These are phyloP conservation scores for Hypsizygus marmoreus DNA, from an alignment of 768 basidiomycete genomes.

Conservation along the genomic window DNA sequence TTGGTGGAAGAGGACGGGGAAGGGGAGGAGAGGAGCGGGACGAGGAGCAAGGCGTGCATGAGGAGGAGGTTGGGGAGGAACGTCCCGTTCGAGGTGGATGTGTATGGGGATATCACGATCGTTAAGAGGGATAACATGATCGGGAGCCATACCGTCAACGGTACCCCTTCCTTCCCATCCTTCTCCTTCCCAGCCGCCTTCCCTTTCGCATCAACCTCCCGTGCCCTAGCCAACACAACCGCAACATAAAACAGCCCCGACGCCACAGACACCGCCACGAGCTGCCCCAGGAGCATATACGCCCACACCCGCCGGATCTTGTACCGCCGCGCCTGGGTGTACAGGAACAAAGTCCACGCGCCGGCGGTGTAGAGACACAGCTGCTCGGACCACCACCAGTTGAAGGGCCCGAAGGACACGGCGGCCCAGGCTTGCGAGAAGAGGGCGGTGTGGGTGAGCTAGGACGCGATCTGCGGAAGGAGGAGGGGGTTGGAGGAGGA, in stretches of 20 bases:
- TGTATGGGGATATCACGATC: conserved; percentile 45
- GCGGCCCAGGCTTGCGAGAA: conserved; percentile 61
- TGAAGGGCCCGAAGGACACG: conserved; percentile 44
- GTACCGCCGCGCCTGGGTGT: conserved; percentile 33
- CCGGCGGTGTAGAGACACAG: conserved; percentile 62
- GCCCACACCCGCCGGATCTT: conserved; percentile 57
- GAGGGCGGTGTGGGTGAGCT: conserved; percentile 55
- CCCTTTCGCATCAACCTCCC: too few species aligned
- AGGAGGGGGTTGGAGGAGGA: conserved; percentile 7
- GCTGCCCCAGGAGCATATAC: conserved; percentile 72
- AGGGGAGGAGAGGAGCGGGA: conserved; percentile 46
- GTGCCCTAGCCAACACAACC: too few species aligned
- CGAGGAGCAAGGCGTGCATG: conserved; percentile 58
- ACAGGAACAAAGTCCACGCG: conserved; percentile 54
- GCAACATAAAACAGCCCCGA: conserved; percentile 64
- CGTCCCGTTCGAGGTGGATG: conserved; percentile 28
- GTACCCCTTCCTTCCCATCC: conserved; percentile 9
- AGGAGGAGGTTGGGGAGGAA: conserved; percentile 62
- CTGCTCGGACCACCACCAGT: conserved; percentile 77
- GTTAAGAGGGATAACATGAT: conserved; percentile 48
- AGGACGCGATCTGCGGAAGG: conserved; percentile 35
- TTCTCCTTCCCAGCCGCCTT: too few species aligned
- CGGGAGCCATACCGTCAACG: conserved; percentile 38
- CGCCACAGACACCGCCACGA: conserved; percentile 71
- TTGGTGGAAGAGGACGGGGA: conserved; percentile 3